phyloP scores from a whole-genome alignment of 179 eudicot species.

The Beta lomatogona region DNA sequence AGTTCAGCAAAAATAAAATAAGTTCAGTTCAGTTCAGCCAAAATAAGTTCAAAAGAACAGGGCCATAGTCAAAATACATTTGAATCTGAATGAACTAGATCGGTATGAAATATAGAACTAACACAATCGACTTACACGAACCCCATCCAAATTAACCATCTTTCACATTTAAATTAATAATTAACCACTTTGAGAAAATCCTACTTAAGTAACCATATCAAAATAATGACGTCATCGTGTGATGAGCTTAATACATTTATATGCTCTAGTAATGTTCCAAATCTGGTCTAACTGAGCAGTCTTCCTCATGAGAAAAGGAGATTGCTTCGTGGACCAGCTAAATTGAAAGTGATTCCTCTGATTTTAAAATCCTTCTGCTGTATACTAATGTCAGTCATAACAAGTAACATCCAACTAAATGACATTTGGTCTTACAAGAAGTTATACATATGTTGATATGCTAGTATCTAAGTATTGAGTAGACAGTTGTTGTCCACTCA shows the following conservation, averaged over 20 bases:
- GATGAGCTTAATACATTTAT: not conserved
- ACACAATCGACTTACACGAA: no score
- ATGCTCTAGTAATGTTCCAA: not conserved
- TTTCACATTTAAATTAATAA: no score
- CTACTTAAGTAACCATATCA: no score
- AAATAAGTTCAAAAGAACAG: no score
- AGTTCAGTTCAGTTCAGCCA: no score
- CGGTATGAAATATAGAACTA: no score
- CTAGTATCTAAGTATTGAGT: not conserved
- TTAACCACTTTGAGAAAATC: no score
- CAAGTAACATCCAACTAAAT: conserved; percentile 9
- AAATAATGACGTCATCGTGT: not conserved
- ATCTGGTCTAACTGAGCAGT: conserved; percentile 2
- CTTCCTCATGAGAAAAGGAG: not conserved
- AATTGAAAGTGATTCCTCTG: conserved; percentile 3
- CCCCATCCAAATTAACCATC: no score
- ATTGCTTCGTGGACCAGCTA: conserved; percentile 12
- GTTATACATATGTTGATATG: not conserved
- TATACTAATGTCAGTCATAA: not conserved
- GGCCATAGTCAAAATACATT: no score
- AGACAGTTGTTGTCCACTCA: conserved; percentile 5
- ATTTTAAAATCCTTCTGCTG: not conserved
- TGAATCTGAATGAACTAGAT: no score
- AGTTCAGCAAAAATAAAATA: no score
- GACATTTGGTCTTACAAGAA: conserved; percentile 7